Evolutionary conservation across 306 rosid genomes (phyloP), one percentile per base, ranked within the genome.

Genomic region (Prunus mira): DNA sequence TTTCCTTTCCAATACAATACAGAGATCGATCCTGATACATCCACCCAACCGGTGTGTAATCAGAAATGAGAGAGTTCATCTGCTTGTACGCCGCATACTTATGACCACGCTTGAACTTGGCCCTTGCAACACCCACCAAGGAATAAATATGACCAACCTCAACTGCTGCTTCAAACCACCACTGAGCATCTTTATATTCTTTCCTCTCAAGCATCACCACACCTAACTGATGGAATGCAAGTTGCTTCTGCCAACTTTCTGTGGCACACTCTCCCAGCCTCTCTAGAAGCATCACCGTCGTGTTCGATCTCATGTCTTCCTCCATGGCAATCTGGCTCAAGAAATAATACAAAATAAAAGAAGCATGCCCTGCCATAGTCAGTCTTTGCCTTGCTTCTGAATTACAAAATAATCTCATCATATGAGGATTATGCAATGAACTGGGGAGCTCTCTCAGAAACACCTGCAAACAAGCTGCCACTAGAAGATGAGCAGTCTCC

Each of bases 21-120:
- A 93, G n/a, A 78, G 98, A 82, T 65, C 96, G 89, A 73, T 93
- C 98, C 80, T 91, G 95, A 85, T 93, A 89, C 95, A 93, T 93
- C 98, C 98, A 93, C 0, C 97, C 98, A 84, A 80, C 89, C 3
- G 98, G 91, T 72, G 84, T 78, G 73, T 88, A 71, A 76, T 89
- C 89, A 27, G 86, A 81, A 79, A 93, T 76, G 65, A 93, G 90
- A 2, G 90, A 85, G 75, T 87, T 93, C 84, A 88, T 88, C 83
- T 83, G 72, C 83, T 93, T 93, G 84, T 91, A 93, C 0, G 98
- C 98, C 0, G 81, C 78, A 81, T 89, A 93, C 51, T 81, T 89
- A 75, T 93, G 98, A 24, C 97, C 98, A 5, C 91, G 91, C 84
- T 85, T 91, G 78, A 45, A 93, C 83, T 88, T 93, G 8, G 97